These are phyloP conservation scores for Tolypocladium album DNA, from an alignment of 2,329 filamentous ascomycete species.

Conservation along the genomic window DNA sequence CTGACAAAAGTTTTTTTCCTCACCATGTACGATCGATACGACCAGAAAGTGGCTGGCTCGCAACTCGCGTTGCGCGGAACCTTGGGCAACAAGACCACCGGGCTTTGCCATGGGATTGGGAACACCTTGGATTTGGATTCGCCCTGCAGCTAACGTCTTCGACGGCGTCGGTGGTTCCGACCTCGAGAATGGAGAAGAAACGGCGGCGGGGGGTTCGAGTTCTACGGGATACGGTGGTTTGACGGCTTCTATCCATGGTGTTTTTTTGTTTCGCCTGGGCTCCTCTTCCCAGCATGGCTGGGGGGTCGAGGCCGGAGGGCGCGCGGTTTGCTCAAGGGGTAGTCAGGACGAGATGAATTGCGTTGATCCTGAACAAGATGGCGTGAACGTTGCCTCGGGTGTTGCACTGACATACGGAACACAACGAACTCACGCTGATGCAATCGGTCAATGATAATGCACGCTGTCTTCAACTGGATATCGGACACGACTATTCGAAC, in stretches of 20 bases:
- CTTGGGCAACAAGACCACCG: conserved; percentile 10
- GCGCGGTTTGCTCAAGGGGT: conserved; percentile 20
- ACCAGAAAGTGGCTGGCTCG: conserved; percentile 17
- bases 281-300: conserved; percentile 1
- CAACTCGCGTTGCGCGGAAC: conserved; percentile 16
- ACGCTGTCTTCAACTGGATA: neutral
- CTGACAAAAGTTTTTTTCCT: conserved; percentile 13
- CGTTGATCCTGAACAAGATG: conserved; percentile 17
- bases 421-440: neutral
- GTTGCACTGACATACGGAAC: neutral
- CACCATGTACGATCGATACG: conserved; percentile 18
- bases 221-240: conserved; percentile 7
- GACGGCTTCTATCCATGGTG: conserved; percentile 10
- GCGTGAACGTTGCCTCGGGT: conserved; percentile 6
- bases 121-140: conserved; percentile 20
- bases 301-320: conserved; percentile 10
- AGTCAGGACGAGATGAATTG: conserved; percentile 27
- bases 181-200: conserved; percentile 13
- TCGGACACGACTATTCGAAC: neutral
- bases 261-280: conserved; percentile 4
- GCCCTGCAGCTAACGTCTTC: conserved; percentile 14
- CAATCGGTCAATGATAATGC: neutral
- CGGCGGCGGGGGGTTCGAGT: conserved; percentile 15
- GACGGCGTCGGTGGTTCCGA: conserved; percentile 2
- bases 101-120: conserved; percentile 13